Conservation (phyloP, 352 stramenopile species). For the Phytopythium helicoides region DNA sequence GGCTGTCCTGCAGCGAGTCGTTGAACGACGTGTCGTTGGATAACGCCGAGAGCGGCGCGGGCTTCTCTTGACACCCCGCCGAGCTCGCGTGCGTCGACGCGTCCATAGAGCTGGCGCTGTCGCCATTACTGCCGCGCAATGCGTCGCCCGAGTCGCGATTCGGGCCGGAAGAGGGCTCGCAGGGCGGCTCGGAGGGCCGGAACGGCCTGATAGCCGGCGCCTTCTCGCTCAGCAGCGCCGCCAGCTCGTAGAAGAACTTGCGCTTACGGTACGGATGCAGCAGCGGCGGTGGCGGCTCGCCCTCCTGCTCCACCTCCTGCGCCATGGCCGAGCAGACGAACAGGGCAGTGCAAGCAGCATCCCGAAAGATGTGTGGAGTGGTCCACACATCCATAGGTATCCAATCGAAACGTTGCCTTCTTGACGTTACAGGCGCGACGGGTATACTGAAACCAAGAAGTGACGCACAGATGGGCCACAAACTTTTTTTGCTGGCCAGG, state of each 20-base stretch:
- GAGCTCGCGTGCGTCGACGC: constrained; percentile 28
- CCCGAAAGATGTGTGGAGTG: too few species aligned
- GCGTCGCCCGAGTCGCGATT: constrained; percentile 3
- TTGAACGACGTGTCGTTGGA: constrained; percentile 26
- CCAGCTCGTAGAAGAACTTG: constrained; percentile 75
- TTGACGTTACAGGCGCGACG: too few species aligned
- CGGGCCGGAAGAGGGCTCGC: constrained; percentile 3
- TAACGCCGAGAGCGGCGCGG: constrained; percentile 7
- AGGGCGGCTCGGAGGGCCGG: constrained; percentile 27
- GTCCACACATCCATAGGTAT: too few species aligned
- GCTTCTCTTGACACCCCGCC: constrained; percentile 50
- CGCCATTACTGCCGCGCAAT: constrained; percentile 8
- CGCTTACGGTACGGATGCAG: constrained; percentile 69
- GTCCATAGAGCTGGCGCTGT: too few species aligned
- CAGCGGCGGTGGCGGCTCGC: neutral
- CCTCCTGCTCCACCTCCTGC: neutral
- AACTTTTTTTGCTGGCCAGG: too few species aligned
- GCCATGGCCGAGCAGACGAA: neutral
- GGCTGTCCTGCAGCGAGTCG: constrained; percentile 57
- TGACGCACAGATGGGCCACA: too few species aligned
- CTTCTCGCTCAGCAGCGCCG: constrained; percentile 43
- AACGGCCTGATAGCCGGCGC: constrained; percentile 28
- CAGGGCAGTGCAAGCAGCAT: neutral
- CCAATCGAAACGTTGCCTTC: too few species aligned
- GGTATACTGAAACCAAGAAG: too few species aligned